These are phyloP conservation scores for Breynia disticha DNA, from an alignment of 441 rosid genomes.

Conservation along the genomic window DNA sequence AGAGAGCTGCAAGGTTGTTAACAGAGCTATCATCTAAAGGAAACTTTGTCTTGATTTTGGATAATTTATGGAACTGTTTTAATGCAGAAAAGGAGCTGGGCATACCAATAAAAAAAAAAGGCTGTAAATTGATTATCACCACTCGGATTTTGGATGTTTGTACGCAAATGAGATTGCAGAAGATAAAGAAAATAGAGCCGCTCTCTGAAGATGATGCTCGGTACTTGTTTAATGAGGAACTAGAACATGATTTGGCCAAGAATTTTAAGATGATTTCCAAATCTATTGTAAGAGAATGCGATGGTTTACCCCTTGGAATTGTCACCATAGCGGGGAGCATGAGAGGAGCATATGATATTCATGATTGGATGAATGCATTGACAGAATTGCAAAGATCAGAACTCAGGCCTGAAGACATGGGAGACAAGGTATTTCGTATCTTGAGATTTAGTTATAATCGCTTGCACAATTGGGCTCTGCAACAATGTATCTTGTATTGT, in stretches of 20 bases:
- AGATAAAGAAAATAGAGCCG: constrained; percentile 1
- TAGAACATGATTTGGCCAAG: background rate
- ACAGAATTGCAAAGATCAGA: background rate
- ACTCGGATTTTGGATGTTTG: constrained; percentile 9
- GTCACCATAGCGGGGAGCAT: constrained; percentile 8
- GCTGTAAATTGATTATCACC: constrained; percentile 14
- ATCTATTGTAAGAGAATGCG: constrained; percentile 4
- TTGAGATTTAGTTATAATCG: constrained; percentile 13
- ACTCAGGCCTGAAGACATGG: background rate
- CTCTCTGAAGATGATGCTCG: constrained; percentile 8
- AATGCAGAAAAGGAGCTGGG: constrained; percentile 7
- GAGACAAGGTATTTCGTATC: background rate
- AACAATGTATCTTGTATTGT: constrained; percentile 15
- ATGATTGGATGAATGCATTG: constrained; percentile 10
- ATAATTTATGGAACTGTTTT: constrained; percentile 5
- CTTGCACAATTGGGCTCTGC: background rate
- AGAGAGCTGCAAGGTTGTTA: background rate
- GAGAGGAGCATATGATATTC: constrained; percentile 5
- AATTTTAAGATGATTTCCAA: background rate
- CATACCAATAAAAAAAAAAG: background rate
- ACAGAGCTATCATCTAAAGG: background rate
- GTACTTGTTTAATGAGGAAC: background rate
- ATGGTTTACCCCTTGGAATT: constrained; percentile 9
- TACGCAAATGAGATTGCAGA: constrained; percentile 1
- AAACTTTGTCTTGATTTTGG: constrained; percentile 8